Percentiles rank a stretch among this genome's conserved stretches.
Conservation (phyloP, 2,329 filamentous ascomycete species). For the Colletotrichum cereale region DNA sequence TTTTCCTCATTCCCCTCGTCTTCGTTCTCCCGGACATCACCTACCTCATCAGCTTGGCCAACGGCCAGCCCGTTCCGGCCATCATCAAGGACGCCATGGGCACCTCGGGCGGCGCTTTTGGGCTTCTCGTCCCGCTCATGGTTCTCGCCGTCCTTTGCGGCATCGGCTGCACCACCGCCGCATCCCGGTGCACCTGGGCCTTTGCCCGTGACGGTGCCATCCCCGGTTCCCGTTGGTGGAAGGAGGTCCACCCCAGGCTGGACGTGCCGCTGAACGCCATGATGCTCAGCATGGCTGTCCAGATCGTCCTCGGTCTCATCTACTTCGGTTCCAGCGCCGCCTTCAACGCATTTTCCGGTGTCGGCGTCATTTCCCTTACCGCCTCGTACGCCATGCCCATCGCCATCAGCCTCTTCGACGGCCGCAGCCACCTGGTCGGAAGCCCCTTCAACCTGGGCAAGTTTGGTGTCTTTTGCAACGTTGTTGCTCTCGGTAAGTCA, state of each 20-base stretch:
- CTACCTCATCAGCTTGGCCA: conserved; percentile 64
- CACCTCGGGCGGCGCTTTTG: conserved; percentile 71
- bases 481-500: conserved; percentile 71
- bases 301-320: conserved; percentile 74
- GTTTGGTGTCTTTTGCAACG: conserved; percentile 72
- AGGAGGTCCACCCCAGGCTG: conserved; percentile 69
- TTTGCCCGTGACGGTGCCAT: conserved; percentile 79
- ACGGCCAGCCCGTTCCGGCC: conserved; percentile 72
- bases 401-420: conserved; percentile 70
- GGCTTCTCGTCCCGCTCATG: conserved; percentile 72
- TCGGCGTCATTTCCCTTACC: conserved; percentile 78
- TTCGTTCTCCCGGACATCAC: conserved; percentile 76
- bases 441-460: conserved; percentile 72
- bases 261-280: conserved; percentile 78
- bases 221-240: conserved; percentile 72
- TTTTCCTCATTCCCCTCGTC: conserved; percentile 77
- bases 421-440: conserved; percentile 69
- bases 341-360: conserved; percentile 80
- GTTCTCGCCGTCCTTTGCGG: conserved; percentile 76
- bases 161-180: conserved; percentile 76
- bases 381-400: conserved; percentile 77
- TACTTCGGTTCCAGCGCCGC: conserved; percentile 77
- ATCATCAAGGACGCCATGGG: conserved; percentile 75
- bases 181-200: conserved; percentile 76
- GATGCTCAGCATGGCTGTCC: conserved; percentile 76